Base-by-base conservation (phyloP, 176 grass and related monocot species). In the Saccharum spontaneum region DNA sequence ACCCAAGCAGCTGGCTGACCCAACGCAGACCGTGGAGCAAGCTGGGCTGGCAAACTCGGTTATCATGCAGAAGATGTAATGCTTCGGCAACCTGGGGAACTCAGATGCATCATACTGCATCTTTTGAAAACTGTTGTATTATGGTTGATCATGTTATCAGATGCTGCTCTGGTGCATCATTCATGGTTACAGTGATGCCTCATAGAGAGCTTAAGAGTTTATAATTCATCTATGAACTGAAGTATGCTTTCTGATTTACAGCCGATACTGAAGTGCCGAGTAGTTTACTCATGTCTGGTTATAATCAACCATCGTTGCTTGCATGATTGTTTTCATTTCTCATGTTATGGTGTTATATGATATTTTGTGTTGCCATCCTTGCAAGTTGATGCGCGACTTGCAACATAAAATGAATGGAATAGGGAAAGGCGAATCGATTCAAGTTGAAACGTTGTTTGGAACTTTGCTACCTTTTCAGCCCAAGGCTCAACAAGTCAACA, bases 21-120 rank as follows among this genome's bases (percentile, higher is more conserved):
- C 66, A 36, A 84, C 75, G 0, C 77, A 87, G 84, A 99, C 97
- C 5, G 88, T 99, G 31, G 86, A 92, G 63, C 86, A 99, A 82
- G 93, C 93, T 48, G 93, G 97, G 31, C 84, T 99, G 45, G 79
- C 72, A 3, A 99, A 94, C 86, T 96, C 91, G 40, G 97, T 99
- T 71, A 75, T 96, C 84, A 91, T 94, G 84, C 97, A 96, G 90
- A 94, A 96, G 83, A 85, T 91, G 50, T 99, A 69, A 96, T 86
- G 63, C 39, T 62, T 77, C 30, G 12, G 34, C 40, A 15, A 34
- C 31, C 17, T 77, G 30, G 44, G 36, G 26, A 20, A 54, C 65
- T 8, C n/a, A 7, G 45, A 69, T 76, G 48, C 62, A 49, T 22
- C 22, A 23, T 28, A 22, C 61, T 13, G n/a, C 63, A 20, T 66